These are phyloP conservation scores for Starmerella sirachaensis DNA, from an alignment of 805 yeast genomes.

Conservation along the genomic window DNA sequence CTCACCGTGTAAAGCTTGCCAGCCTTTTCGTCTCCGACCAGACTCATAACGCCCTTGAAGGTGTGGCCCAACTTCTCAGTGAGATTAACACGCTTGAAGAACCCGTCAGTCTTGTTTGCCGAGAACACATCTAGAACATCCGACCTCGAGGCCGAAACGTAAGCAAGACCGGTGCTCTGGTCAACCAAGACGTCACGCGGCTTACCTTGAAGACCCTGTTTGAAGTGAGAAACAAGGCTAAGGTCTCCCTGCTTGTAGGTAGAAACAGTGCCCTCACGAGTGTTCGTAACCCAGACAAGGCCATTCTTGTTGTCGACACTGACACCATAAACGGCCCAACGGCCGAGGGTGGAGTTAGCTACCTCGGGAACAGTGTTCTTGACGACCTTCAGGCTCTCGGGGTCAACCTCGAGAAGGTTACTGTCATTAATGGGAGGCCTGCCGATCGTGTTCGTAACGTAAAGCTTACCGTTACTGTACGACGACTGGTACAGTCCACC, in stretches of 20 bases:
- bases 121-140: constrained; percentile 8
- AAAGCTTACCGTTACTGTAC: constrained; percentile 5
- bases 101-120: background rate
- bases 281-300: constrained; percentile 13
- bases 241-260: constrained; percentile 6
- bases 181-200: constrained; percentile 14
- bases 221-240: constrained; percentile 3
- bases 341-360: constrained; percentile 1
- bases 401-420: constrained; percentile 11
- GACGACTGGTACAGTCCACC: constrained; percentile 16
- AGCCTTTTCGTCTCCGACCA: constrained; percentile 5
- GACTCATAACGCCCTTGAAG: constrained; percentile 12
- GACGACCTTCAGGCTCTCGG: constrained; percentile 4
- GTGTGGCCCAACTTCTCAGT: constrained; percentile 1
- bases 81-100: background rate
- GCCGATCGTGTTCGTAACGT: constrained; percentile 12
- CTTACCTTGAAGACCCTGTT: background rate
- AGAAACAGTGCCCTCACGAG: constrained; percentile 12
- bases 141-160: constrained; percentile 3
- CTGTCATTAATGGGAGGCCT: constrained; percentile 12
- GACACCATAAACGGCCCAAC: constrained; percentile 13
- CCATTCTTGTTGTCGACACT: constrained; percentile 5
- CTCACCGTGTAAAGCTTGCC: constrained; percentile 13
- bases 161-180: constrained; percentile 6
- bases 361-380: constrained; percentile 1